A percentile compares a stretch with the other conserved stretches of the same genome.
Conservation (phyloP, 2,329 filamentous ascomycete genomes). For the Allantophomopsis lycopodina region DNA sequence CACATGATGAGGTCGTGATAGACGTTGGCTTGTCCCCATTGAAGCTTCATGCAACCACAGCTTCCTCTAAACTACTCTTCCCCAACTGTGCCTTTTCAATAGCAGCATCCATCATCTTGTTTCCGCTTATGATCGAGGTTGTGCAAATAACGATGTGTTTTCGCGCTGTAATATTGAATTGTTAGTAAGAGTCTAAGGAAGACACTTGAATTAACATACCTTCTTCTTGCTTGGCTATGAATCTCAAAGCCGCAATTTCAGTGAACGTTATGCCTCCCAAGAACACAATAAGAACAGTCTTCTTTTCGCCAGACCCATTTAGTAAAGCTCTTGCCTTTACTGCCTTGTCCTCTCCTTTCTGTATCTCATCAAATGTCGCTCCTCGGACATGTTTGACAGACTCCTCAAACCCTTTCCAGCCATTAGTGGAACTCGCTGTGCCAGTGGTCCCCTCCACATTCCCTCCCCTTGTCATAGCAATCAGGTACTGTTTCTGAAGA, state of each 20-base stretch:
- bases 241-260: slow-evolving; percentile 86
- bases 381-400: slow-evolving; percentile 77
- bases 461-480: slow-evolving; percentile 53
- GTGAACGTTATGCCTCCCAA: slow-evolving; percentile 94
- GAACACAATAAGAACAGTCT: slow-evolving; percentile 93
- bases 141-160: slow-evolving; percentile 85
- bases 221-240: slow-evolving; percentile 75
- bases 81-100: slow-evolving; percentile 58
- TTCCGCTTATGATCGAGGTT: slow-evolving; percentile 81
- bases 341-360: slow-evolving; percentile 87
- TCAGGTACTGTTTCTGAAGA: slow-evolving; percentile 76
- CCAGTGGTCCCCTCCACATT: slow-evolving; percentile 28
- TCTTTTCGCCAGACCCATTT: slow-evolving; percentile 59
- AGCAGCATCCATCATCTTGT: slow-evolving; percentile 75
- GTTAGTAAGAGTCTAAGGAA: slow-evolving; percentile 4
- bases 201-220: slow-evolving; percentile 22
- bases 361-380: slow-evolving; percentile 79
- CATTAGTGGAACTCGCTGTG: slow-evolving; percentile 50
- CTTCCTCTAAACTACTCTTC: slow-evolving; percentile 5
- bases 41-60: no score
- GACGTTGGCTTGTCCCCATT: no score
- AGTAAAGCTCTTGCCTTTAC: slow-evolving; percentile 75
- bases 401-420: slow-evolving; percentile 91
- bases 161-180: slow-evolving; percentile 32
- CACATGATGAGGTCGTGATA: no score